A percentile compares a stretch with the other conserved stretches of the same genome.
phyloP scores from a whole-genome alignment of 1,284 basidiomycete genomes.

The Sporisorium exsertum region DNA sequence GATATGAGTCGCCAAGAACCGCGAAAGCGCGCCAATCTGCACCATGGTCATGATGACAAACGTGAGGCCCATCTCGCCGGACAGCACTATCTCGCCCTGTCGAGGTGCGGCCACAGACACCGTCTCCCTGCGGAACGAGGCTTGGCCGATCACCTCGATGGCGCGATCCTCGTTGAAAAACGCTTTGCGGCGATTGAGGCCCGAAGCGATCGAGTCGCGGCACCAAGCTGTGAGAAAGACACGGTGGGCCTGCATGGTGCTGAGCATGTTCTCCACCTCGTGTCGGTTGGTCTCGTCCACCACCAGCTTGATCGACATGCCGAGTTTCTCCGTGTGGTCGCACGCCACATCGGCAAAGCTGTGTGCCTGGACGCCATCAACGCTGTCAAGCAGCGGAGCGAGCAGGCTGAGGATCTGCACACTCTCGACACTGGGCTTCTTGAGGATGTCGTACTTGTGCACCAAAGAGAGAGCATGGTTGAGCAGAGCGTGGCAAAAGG shows the following conservation, averaged over 20 bases:
- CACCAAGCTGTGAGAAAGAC: slow-evolving; percentile 57
- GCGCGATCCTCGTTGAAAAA: slow-evolving; percentile 54
- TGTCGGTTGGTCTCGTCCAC: slow-evolving; percentile 43
- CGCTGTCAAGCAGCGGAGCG: slow-evolving; percentile 54
- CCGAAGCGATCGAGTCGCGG: slow-evolving; percentile 50
- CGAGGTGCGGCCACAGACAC: slow-evolving; percentile 10
- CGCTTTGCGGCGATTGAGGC: slow-evolving; percentile 44
- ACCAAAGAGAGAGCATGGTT: slow-evolving; percentile 59
- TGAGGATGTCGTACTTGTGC: slow-evolving; percentile 61
- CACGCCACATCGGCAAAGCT: slow-evolving; percentile 26
- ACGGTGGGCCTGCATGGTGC: slow-evolving; percentile 55
- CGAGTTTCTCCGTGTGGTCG: slow-evolving; percentile 37
- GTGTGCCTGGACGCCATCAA: slow-evolving; percentile 40
- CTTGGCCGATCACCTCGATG: slow-evolving; percentile 49
- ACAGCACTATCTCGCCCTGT: slow-evolving; percentile 48
- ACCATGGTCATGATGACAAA: slow-evolving; percentile 62
- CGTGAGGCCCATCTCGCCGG: slow-evolving; percentile 62
- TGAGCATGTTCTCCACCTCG: slow-evolving; percentile 47
- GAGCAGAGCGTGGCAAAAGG: slow-evolving; percentile 59
- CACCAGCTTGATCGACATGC: slow-evolving; percentile 39
- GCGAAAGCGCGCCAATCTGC: slow-evolving; percentile 61
- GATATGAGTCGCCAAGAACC: slow-evolving; percentile 57
- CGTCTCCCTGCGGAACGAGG: slow-evolving; percentile 34
- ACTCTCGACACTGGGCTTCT: slow-evolving; percentile 55
- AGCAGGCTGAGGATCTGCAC: slow-evolving; percentile 53